Evolutionary conservation across 1,284 basidiomycete genomes (phyloP).

Genomic region (Apiotrichum sp.): DNA sequence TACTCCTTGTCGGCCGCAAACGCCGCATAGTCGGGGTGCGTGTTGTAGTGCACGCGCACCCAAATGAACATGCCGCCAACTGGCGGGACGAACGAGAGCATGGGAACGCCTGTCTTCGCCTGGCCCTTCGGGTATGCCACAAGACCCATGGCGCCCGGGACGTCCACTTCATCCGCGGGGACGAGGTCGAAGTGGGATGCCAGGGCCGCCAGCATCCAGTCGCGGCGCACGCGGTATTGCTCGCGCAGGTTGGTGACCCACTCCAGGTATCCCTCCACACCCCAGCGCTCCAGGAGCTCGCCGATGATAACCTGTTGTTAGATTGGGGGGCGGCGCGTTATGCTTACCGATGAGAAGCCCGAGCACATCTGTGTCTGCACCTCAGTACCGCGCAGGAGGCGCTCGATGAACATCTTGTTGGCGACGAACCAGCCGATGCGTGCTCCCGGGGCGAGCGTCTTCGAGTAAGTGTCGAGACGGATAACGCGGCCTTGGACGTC

Average conservation of each 20-base stretch:
- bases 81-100: slow-evolving; percentile 63
- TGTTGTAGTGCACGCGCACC: slow-evolving; percentile 22
- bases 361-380: slow-evolving; percentile 62
- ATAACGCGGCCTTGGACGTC: slow-evolving; percentile 34
- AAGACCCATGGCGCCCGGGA: slow-evolving; percentile 16
- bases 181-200: slow-evolving; percentile 17
- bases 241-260: slow-evolving; percentile 58
- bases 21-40: slow-evolving; percentile 15
- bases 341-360: slow-evolving; percentile 53
- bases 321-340: background rate
- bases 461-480: slow-evolving; percentile 32
- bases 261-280: slow-evolving; percentile 59
- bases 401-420: slow-evolving; percentile 52
- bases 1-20: slow-evolving; percentile 2
- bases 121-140: slow-evolving; percentile 19
- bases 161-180: slow-evolving; percentile 9
- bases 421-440: slow-evolving; percentile 67
- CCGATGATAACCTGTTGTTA: slow-evolving; percentile 51
- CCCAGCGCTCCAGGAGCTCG: slow-evolving; percentile 59
- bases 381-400: slow-evolving; percentile 62
- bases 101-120: background rate
- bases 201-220: slow-evolving; percentile 29
- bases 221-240: slow-evolving; percentile 35
- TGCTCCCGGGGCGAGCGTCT: slow-evolving; percentile 63
- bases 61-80: slow-evolving; percentile 39